phyloP scores from a whole-genome alignment of 192 early-diverging fungal species.

The Umbelopsis sp. region DNA sequence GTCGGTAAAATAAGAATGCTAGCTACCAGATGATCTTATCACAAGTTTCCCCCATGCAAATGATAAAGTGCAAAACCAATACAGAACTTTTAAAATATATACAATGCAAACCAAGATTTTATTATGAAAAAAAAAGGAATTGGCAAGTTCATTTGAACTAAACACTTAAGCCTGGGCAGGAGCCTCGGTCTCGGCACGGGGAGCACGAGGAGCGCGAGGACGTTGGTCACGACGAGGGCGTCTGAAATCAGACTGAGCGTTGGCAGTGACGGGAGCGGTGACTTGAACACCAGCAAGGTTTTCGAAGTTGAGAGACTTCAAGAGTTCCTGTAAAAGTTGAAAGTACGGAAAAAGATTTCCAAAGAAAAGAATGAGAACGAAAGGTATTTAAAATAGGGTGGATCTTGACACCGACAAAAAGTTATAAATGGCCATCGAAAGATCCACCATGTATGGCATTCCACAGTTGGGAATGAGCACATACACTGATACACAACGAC shows the following conservation, averaged over 20 bases:
- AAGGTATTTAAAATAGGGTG: background rate
- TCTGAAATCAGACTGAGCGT: conserved; percentile 28
- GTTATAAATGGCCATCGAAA: conserved; percentile 35
- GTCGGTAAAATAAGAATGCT: too few relatives aligned
- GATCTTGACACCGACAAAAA: conserved; percentile 39
- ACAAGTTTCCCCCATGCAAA: background rate
- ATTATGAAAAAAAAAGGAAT: background rate
- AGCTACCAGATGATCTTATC: too few relatives aligned
- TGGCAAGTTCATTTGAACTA: background rate
- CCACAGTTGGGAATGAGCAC: background rate
- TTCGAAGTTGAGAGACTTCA: conserved; percentile 97
- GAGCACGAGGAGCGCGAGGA: conserved; percentile 30
- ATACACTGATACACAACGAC: conserved; percentile 2
- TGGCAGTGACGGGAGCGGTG: conserved; percentile 43
- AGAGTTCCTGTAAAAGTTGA: conserved; percentile 65
- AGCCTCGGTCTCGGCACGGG: conserved; percentile 21
- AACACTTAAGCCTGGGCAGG: conserved; percentile 23
- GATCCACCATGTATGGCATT: conserved; percentile 23
- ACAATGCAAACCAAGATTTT: conserved; percentile 12
- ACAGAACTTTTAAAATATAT: background rate
- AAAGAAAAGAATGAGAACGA: conserved; percentile 8
- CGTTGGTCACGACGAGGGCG: conserved; percentile 36
- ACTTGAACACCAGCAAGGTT: conserved; percentile 83
- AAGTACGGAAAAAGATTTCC: background rate
- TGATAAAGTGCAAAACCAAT: background rate